phyloP scores from a whole-genome alignment of 2,329 filamentous ascomycete species.

The Xylariaceae sp. region DNA sequence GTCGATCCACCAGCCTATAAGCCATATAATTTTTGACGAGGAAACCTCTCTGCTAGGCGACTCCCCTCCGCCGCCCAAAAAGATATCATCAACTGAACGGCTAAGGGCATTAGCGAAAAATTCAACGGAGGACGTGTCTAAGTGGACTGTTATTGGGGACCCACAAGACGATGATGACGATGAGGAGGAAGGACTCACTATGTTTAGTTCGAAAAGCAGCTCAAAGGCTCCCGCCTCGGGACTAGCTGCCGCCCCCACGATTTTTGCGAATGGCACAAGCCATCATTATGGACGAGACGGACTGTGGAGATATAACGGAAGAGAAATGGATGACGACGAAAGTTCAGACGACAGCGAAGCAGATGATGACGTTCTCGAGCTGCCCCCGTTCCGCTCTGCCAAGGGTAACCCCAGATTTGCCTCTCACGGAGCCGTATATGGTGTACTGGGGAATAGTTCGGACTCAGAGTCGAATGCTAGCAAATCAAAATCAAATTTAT shows the following conservation, averaged over 20 bases:
- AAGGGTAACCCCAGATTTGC: constrained; percentile 27
- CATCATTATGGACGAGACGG: background rate
- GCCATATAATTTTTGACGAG: constrained; percentile 28
- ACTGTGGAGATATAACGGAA: background rate
- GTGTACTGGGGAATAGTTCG: background rate
- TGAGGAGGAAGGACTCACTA: constrained; percentile 30
- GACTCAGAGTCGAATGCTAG: background rate
- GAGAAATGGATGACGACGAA: constrained; percentile 14
- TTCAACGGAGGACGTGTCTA: constrained; percentile 46
- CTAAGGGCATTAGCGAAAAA: constrained; percentile 47
- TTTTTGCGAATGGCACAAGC: background rate
- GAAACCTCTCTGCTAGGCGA: constrained; percentile 32
- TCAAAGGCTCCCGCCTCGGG: constrained; percentile 2
- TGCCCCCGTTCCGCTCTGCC: constrained; percentile 27
- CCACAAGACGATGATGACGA: constrained; percentile 29
- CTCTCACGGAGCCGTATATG: constrained; percentile 6
- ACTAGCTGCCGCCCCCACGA: background rate
- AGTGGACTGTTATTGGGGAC: constrained; percentile 45
- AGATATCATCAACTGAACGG: constrained; percentile 51
- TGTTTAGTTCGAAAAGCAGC: constrained; percentile 19
- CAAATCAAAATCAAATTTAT: background rate
- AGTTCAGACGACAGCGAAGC: constrained; percentile 14
- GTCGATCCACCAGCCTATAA: constrained; percentile 22
- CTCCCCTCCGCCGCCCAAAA: constrained; percentile 41
- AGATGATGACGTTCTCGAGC: constrained; percentile 26